Conservation (phyloP, 768 basidiomycete species). For the Russula abietina region DNA sequence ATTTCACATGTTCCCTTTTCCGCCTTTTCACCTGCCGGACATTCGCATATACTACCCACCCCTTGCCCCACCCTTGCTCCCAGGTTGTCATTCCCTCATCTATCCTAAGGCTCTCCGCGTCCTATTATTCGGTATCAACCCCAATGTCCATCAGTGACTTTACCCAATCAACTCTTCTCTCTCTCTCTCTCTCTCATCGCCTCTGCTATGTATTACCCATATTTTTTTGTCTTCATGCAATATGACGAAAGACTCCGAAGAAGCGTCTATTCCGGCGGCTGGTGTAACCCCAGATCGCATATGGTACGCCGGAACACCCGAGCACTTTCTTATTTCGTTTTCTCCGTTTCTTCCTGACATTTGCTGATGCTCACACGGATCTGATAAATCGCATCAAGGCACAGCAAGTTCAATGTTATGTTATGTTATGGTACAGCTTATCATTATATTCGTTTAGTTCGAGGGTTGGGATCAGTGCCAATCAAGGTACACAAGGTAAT, state of each 20-base stretch:
- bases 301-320: not conserved
- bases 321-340: not conserved
- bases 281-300: not conserved
- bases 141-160: not conserved
- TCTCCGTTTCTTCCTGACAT: not conserved
- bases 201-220: slow-evolving; percentile 7
- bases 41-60: not conserved
- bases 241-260: slow-evolving; percentile 3
- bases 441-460: not conserved
- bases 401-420: not conserved
- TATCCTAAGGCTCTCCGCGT: not conserved
- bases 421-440: not conserved
- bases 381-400: not conserved
- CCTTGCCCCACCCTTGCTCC: not conserved
- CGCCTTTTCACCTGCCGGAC: not conserved
- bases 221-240: not conserved
- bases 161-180: not conserved
- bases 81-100: not conserved
- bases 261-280: not conserved
- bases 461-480: not conserved
- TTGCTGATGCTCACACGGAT: not conserved
- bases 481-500: not conserved
- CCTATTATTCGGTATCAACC: not conserved
- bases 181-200: not conserved
- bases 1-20: not conserved